Percentiles rank a stretch among this genome's conserved stretches.
These are phyloP conservation scores for Entomortierella parvispora DNA, from an alignment of 192 early-diverging fungal species.

Conservation along the genomic window DNA sequence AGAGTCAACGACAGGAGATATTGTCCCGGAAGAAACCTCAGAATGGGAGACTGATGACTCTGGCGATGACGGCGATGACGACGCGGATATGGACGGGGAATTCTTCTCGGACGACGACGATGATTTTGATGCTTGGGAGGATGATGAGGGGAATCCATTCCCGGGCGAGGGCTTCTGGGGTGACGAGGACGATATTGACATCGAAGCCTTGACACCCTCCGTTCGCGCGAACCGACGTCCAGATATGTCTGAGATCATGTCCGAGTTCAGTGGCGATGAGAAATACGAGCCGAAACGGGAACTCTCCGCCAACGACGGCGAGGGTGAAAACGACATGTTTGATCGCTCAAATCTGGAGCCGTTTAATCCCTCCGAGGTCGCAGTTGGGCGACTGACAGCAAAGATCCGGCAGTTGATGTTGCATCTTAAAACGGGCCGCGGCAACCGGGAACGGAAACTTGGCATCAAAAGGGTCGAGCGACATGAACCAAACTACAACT, in stretches of 20 bases:
- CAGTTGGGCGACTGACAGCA: not conserved
- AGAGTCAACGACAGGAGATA: not conserved
- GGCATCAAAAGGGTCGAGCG: not conserved
- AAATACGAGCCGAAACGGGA: conserved; percentile 24
- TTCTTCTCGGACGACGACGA: conserved; percentile 8
- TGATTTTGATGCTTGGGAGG: not conserved
- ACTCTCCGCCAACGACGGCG: conserved; percentile 6
- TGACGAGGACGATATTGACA: not conserved
- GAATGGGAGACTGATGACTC: conserved; percentile 45
- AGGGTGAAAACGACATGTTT: conserved; percentile 32
- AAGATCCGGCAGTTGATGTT: conserved; percentile 41
- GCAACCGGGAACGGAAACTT: conserved; percentile 31
- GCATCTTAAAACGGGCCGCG: conserved; percentile 29
- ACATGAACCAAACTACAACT: no score
- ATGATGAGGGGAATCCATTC: not conserved
- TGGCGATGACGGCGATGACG: conserved; percentile 4
- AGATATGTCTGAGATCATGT: conserved; percentile 6
- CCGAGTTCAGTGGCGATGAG: conserved; percentile 49
- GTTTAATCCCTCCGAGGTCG: not conserved
- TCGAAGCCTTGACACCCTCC: conserved; percentile 9
- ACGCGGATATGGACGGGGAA: conserved; percentile 10
- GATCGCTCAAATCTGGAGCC: conserved; percentile 3
- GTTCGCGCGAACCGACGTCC: conserved; percentile 24
- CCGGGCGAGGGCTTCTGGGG: not conserved
- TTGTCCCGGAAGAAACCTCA: not conserved